These are phyloP conservation scores for Podospora comata DNA, from an alignment of 495 filamentous ascomycete species.

Conservation along the genomic window DNA sequence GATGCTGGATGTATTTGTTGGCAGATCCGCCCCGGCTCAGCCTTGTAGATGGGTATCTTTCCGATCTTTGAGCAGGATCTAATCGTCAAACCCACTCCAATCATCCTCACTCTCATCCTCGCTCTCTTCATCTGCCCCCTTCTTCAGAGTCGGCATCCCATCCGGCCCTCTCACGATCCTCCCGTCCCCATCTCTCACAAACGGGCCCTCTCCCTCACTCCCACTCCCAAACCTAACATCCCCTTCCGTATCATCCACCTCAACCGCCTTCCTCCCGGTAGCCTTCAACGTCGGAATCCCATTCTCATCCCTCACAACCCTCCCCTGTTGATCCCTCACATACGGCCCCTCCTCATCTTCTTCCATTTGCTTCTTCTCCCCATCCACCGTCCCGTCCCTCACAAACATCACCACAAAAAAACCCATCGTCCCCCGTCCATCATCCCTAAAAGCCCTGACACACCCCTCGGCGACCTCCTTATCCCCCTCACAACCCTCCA, in stretches of 20 bases:
- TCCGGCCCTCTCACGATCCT: conserved; percentile 35
- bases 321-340: conserved; percentile 38
- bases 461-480: conserved; percentile 61
- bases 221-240: conserved; percentile 21
- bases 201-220: conserved; percentile 28
- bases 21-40: not conserved
- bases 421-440: conserved; percentile 62
- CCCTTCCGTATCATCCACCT: conserved; percentile 27
- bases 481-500: conserved; percentile 59
- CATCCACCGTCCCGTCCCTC: conserved; percentile 32
- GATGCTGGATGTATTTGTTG: not conserved
- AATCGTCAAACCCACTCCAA: conserved; percentile 52
- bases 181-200: conserved; percentile 29
- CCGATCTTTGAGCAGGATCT: not conserved
- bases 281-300: conserved; percentile 43
- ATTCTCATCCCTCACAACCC: conserved; percentile 35
- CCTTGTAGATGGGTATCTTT: not conserved
- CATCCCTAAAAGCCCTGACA: conserved; percentile 75
- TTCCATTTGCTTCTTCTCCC: conserved; percentile 17
- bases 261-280: conserved; percentile 24
- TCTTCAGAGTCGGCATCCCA: conserved; percentile 41
- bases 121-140: conserved; percentile 20
- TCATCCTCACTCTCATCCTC: conserved; percentile 33
- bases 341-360: conserved; percentile 34
- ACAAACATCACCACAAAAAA: conserved; percentile 51